phyloP scores from a whole-genome alignment of 352 stramenopile species.

The Lagenidium giganteum region DNA sequence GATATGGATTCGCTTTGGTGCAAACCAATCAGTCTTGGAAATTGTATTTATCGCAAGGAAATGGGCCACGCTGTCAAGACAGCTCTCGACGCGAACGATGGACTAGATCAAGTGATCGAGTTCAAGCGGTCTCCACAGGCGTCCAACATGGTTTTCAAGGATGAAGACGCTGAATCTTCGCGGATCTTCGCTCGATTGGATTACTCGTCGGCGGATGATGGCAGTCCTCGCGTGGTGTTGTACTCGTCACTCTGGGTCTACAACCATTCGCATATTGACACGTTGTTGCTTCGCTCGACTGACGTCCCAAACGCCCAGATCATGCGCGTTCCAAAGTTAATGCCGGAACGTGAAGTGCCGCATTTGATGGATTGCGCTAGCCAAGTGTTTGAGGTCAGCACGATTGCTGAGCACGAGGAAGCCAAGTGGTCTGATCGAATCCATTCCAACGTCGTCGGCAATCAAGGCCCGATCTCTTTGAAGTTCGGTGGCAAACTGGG shows the following conservation, averaged over 20 bases:
- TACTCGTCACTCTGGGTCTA: constrained; percentile 88
- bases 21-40: constrained; percentile 51
- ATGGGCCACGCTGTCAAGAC: constrained; percentile 66
- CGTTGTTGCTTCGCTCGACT: constrained; percentile 65
- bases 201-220: constrained; percentile 78
- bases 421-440: constrained; percentile 86
- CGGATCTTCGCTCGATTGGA: constrained; percentile 74
- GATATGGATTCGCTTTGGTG: constrained; percentile 88
- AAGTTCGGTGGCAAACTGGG: constrained; percentile 72
- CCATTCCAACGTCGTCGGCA: constrained; percentile 77
- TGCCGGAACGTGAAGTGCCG: constrained; percentile 62
- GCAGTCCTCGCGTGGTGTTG: constrained; percentile 76
- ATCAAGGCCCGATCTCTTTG: constrained; percentile 75
- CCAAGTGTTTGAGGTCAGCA: constrained; percentile 85
- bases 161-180: constrained; percentile 57
- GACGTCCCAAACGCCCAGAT: constrained; percentile 38
- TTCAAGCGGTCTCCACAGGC: constrained; percentile 58
- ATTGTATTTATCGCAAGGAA: constrained; percentile 79
- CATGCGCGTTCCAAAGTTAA: constrained; percentile 56
- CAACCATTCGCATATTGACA: constrained; percentile 85
- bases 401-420: constrained; percentile 78
- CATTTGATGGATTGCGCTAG: constrained; percentile 79
- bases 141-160: constrained; percentile 53
- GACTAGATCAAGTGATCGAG: constrained; percentile 64
- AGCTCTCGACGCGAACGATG: constrained; percentile 44